phyloP scores from a whole-genome alignment of 208 protist genomes.

The Vickermania spadyakhi region DNA sequence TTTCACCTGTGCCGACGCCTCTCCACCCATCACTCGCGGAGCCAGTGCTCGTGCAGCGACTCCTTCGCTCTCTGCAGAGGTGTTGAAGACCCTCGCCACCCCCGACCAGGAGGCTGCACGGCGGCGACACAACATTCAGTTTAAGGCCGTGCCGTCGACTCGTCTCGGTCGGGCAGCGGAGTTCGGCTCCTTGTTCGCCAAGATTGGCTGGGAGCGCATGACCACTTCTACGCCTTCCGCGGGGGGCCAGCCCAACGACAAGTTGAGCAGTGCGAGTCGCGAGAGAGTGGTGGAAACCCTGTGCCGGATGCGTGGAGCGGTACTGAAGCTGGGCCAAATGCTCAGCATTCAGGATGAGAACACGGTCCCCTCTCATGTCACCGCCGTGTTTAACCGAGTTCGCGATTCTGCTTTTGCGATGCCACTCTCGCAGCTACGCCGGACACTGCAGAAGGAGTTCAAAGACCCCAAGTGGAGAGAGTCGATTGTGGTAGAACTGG shows the following conservation, averaged over 20 bases:
- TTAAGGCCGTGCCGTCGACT: conserved; percentile 50
- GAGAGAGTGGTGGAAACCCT: conserved; percentile 90
- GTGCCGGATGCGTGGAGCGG: conserved; percentile 90
- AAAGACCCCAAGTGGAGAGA: conserved; percentile 33
- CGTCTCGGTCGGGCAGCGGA: conserved; percentile 39
- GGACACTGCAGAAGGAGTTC: conserved; percentile 28
- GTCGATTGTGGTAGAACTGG: conserved; percentile 69
- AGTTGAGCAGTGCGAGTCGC: conserved; percentile 39
- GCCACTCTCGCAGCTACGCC: conserved; percentile 54
- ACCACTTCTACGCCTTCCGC: conserved; percentile 12
- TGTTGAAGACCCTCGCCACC: neutral
- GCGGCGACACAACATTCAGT: conserved; percentile 12
- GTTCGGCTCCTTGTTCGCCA: conserved; percentile 58
- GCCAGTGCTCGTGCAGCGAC: neutral
- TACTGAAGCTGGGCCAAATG: conserved; percentile 96
- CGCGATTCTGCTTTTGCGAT: conserved; percentile 84
- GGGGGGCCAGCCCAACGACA: too few relatives aligned
- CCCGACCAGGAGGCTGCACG: neutral
- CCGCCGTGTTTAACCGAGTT: conserved; percentile 66
- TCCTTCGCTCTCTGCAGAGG: neutral
- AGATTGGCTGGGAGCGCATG: conserved; percentile 61
- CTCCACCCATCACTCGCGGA: neutral
- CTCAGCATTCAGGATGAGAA: conserved; percentile 86
- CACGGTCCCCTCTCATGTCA: conserved; percentile 65
- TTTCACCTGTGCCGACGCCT: neutral